These are phyloP conservation scores for Caryopteris hybrid DNA, from an alignment of 305 asterid species.

Conservation along the genomic window DNA sequence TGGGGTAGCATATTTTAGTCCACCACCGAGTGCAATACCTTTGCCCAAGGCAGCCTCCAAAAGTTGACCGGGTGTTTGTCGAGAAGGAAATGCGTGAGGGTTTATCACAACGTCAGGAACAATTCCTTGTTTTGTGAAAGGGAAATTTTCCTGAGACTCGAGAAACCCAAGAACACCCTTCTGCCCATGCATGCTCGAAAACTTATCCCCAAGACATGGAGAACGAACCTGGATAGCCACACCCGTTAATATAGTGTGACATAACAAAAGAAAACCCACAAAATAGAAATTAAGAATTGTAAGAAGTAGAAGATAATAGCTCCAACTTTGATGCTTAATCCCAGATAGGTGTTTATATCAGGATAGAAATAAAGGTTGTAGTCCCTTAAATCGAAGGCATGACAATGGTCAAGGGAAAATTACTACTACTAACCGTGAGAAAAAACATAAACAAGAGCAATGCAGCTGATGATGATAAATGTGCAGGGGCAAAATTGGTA, in stretches of 20 bases:
- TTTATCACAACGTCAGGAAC: conserved; percentile 96
- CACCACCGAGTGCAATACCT: conserved; percentile 85
- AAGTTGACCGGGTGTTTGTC: conserved; percentile 96
- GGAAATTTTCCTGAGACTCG: conserved; percentile 89
- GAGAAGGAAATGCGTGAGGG: conserved; percentile 95
- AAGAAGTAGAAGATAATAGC: not conserved
- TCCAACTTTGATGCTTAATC: not conserved
- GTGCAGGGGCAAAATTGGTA: not conserved
- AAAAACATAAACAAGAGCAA: not conserved
- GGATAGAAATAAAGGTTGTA: not conserved
- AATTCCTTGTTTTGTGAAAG: conserved; percentile 79
- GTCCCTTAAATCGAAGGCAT: not conserved
- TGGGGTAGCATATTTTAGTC: conserved; percentile 80
- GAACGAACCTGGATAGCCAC: conserved; percentile 67
- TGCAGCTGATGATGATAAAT: not conserved
- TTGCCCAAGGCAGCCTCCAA: conserved; percentile 87
- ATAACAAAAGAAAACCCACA: not conserved
- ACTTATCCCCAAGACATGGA: conserved; percentile 93
- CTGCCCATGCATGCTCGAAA: conserved; percentile 99
- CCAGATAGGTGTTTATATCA: not conserved
- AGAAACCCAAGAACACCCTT: conserved; percentile 91
- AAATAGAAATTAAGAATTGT: not conserved
- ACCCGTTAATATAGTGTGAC: not conserved
- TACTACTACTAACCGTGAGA: not conserved
- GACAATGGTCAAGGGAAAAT: not conserved